Conservation (phyloP, 2,329 filamentous ascomycete species). For the Arthrobotrys entomopaga region DNA sequence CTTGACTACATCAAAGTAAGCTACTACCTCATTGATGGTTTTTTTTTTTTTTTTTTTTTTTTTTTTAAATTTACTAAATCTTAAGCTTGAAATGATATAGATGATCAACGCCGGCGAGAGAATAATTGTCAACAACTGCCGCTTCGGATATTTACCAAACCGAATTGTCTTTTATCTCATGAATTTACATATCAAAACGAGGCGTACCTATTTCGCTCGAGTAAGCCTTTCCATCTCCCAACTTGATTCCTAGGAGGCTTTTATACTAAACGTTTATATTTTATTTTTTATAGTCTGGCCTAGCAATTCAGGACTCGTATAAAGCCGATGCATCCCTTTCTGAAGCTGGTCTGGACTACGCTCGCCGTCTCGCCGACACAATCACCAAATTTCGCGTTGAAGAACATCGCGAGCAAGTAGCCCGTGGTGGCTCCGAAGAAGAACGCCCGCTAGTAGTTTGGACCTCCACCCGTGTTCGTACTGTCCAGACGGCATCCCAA, state of each 20-base stretch:
- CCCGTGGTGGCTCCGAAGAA: constrained; percentile 75
- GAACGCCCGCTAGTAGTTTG: constrained; percentile 87
- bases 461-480: constrained; percentile 91
- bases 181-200: constrained; percentile 95
- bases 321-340: constrained; percentile 89
- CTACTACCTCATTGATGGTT: no score
- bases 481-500: constrained; percentile 86
- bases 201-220: constrained; percentile 91
- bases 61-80: neutral
- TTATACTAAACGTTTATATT: constrained; percentile 29
- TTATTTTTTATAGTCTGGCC: constrained; percentile 70
- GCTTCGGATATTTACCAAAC: constrained; percentile 95
- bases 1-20: constrained; percentile 88
- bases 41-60: neutral
- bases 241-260: neutral
- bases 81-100: constrained; percentile 58
- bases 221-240: constrained; percentile 61
- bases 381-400: constrained; percentile 84
- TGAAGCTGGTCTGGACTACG: constrained; percentile 80
- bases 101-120: constrained; percentile 98
- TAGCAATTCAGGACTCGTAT: constrained; percentile 87
- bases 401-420: constrained; percentile 76
- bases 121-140: constrained; percentile 95
- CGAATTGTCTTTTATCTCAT: constrained; percentile 98
- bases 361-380: constrained; percentile 84